These are phyloP conservation scores for Pyrenochaeta sp. DNA, from an alignment of 2,329 filamentous ascomycete species.

Conservation along the genomic window DNA sequence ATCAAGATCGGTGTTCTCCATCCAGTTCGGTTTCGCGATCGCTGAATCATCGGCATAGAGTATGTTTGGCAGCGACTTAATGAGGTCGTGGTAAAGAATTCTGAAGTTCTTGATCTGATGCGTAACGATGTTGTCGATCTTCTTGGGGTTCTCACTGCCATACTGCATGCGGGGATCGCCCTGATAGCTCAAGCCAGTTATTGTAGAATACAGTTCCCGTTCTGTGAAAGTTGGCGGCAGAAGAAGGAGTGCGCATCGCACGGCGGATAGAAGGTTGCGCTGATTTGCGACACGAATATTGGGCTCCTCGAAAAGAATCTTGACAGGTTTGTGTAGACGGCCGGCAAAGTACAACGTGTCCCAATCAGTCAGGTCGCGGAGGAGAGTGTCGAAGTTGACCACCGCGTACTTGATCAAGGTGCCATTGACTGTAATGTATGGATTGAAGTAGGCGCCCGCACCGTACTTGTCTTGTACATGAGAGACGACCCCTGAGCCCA, in stretches of 20 bases:
- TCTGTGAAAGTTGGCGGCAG: conserved; percentile 87
- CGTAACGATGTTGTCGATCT: conserved; percentile 92
- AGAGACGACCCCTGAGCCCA: conserved; percentile 86
- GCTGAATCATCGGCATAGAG: conserved; percentile 73
- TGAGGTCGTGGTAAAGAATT: conserved; percentile 85
- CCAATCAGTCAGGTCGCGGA: conserved; percentile 87
- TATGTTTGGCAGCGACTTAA: conserved; percentile 89
- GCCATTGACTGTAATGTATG: conserved; percentile 92
- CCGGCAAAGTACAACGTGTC: conserved; percentile 96
- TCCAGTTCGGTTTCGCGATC: conserved; percentile 64
- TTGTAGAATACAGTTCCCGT: conserved; percentile 85
- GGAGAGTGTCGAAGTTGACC: conserved; percentile 90
- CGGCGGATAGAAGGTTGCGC: conserved; percentile 89
- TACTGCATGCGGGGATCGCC: conserved; percentile 96
- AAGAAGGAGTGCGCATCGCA: conserved; percentile 87
- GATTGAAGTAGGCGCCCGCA: conserved; percentile 97
- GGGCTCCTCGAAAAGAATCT: conserved; percentile 94
- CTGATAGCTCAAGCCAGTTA: conserved; percentile 90
- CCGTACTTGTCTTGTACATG: conserved; percentile 86
- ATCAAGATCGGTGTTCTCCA: conserved; percentile 64
- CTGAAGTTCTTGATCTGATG: conserved; percentile 93
- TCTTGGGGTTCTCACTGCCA: conserved; percentile 87
- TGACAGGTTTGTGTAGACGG: conserved; percentile 94
- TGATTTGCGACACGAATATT: conserved; percentile 93
- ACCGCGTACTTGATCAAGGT: conserved; percentile 98